phyloP scores from a whole-genome alignment of 2,329 filamentous ascomycete species.

The Aaosphaeria arxii region DNA sequence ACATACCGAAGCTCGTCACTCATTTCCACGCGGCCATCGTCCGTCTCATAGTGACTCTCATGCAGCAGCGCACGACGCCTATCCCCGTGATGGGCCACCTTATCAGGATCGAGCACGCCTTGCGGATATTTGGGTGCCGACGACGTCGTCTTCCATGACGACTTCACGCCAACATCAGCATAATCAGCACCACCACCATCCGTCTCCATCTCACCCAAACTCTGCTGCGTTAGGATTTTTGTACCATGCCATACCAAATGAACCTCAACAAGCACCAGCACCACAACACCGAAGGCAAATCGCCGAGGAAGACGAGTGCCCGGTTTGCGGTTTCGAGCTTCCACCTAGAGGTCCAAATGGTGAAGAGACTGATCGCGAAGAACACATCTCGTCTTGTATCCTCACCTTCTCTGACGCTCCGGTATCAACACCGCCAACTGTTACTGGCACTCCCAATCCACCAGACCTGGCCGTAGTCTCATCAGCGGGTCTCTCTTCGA shows the following conservation, averaged over 20 bases:
- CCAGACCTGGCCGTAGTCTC: too few species aligned
- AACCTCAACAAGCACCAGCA: conserved; percentile 8
- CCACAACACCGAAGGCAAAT: conserved; percentile 29
- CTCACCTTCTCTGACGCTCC: conserved; percentile 19
- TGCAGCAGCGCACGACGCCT: conserved; percentile 12
- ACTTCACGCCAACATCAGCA: not conserved
- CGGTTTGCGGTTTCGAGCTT: conserved; percentile 70
- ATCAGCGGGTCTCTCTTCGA: conserved; percentile 10
- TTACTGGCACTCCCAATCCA: not conserved
- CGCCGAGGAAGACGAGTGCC: conserved; percentile 73
- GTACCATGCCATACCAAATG: not conserved
- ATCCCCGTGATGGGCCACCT: conserved; percentile 19
- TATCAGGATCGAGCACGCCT: conserved; percentile 19
- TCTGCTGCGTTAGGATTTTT: conserved; percentile 1
- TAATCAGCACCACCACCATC: not conserved
- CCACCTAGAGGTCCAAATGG: conserved; percentile 48
- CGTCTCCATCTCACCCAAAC: conserved; percentile 1
- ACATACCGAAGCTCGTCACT: conserved; percentile 1
- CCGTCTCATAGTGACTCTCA: conserved; percentile 15
- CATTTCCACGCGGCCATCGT: conserved; percentile 12
- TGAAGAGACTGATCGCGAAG: conserved; percentile 40
- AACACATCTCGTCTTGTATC: conserved; percentile 46
- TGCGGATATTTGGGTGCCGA: conserved; percentile 23
- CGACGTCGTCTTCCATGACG: conserved; percentile 7
- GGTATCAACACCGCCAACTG: conserved; percentile 8